A percentile compares a stretch with the other conserved stretches of the same genome.
Conservation (phyloP, 371 early-diverging fungal species). For the Nematocida sp. region DNA sequence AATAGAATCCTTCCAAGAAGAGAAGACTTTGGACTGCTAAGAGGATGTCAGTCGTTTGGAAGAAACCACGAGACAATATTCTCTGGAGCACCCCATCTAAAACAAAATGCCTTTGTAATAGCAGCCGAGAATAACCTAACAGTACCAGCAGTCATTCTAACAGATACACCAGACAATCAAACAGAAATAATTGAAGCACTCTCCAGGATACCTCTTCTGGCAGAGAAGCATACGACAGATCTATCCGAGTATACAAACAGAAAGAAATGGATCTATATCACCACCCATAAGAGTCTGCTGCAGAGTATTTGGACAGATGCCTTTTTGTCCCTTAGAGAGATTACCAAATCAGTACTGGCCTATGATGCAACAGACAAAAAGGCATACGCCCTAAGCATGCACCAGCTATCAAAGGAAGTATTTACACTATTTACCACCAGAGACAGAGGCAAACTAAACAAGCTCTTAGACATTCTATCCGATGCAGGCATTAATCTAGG, state of each 20-base stretch:
- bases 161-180: not conserved
- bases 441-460: constrained; percentile 21
- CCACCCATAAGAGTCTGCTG: not conserved
- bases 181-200: not conserved
- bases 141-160: constrained; percentile 20
- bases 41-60: constrained; percentile 12
- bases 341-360: constrained; percentile 7
- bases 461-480: constrained; percentile 29
- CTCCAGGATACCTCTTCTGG: not conserved
- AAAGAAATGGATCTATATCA: constrained; percentile 23
- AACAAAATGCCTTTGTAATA: constrained; percentile 20
- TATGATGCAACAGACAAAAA: constrained; percentile 20
- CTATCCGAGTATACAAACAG: constrained; percentile 21
- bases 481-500: constrained; percentile 29
- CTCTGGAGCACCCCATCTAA: constrained; percentile 26
- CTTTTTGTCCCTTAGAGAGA: not conserved
- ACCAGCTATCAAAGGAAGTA: constrained; percentile 18
- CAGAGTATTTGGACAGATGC: not conserved
- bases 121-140: constrained; percentile 35
- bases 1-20: constrained; percentile 29
- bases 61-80: constrained; percentile 32
- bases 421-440: constrained; percentile 33
- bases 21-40: constrained; percentile 31
- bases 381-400: constrained; percentile 8
- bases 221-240: not conserved